phyloP scores from a whole-genome alignment of 2,329 filamentous ascomycete species.

The Parastagonospora nodorum region DNA sequence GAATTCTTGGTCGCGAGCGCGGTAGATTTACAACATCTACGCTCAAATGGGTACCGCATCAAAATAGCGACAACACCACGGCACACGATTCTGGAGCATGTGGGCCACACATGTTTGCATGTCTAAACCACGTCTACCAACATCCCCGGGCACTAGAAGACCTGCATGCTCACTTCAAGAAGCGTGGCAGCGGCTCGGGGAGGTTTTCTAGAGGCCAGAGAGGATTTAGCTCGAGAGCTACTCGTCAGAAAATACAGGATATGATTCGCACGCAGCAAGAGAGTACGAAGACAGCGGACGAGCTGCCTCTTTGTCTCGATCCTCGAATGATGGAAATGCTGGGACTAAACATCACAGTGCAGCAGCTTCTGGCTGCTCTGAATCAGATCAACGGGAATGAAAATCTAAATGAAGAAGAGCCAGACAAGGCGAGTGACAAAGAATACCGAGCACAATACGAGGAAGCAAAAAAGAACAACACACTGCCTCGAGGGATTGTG shows the following conservation, averaged over 20 bases:
- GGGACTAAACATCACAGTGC: background rate
- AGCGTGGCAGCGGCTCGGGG: background rate
- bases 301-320: background rate
- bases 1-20: background rate
- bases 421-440: too few species aligned
- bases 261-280: background rate
- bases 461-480: too few species aligned
- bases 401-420: too few species aligned
- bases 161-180: background rate
- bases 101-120: slow-evolving; percentile 1
- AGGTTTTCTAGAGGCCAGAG: background rate
- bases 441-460: too few species aligned
- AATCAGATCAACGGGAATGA: background rate
- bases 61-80: background rate
- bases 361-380: background rate
- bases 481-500: too few species aligned
- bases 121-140: background rate
- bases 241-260: background rate
- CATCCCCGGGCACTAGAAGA: background rate
- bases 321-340: background rate
- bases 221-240: background rate
- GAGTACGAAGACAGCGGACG: background rate
- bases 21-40: background rate
- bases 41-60: slow-evolving; percentile 4
- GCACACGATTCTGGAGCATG: background rate